These are phyloP conservation scores for Penicillium sp. DNA, from an alignment of 2,329 filamentous ascomycete genomes.

Conservation along the genomic window DNA sequence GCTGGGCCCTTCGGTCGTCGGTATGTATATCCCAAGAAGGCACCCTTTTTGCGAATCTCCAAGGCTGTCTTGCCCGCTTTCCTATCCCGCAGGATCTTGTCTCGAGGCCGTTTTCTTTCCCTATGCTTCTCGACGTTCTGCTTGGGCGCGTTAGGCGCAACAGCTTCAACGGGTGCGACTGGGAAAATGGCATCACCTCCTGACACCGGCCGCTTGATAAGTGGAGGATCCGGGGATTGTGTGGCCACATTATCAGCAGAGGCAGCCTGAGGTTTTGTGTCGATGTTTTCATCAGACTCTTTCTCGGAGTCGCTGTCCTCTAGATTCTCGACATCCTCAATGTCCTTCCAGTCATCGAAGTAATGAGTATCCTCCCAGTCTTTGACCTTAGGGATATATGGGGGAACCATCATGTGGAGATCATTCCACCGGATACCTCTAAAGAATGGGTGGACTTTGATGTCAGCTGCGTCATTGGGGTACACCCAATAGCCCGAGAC, in stretches of 20 bases:
- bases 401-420: constrained; percentile 73
- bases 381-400: constrained; percentile 77
- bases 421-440: constrained; percentile 76
- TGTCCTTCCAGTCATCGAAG: constrained; percentile 78
- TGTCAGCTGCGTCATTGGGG: constrained; percentile 82
- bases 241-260: not conserved
- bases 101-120: constrained; percentile 80
- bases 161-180: not conserved
- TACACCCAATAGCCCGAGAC: constrained; percentile 72
- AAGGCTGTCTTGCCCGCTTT: constrained; percentile 71
- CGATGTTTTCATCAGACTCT: constrained; percentile 14
- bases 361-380: constrained; percentile 79
- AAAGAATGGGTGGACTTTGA: constrained; percentile 90
- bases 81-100: constrained; percentile 80
- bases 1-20: constrained; percentile 53
- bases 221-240: not conserved
- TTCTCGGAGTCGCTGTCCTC: constrained; percentile 23
- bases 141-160: constrained; percentile 10
- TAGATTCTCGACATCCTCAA: constrained; percentile 60
- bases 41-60: constrained; percentile 78
- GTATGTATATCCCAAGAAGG: constrained; percentile 92
- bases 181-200: constrained; percentile 3
- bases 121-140: constrained; percentile 57
- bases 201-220: constrained; percentile 3
- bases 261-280: not conserved